Evolutionary conservation across 768 basidiomycete genomes (phyloP).

Genomic region (Mycena vitilis): DNA sequence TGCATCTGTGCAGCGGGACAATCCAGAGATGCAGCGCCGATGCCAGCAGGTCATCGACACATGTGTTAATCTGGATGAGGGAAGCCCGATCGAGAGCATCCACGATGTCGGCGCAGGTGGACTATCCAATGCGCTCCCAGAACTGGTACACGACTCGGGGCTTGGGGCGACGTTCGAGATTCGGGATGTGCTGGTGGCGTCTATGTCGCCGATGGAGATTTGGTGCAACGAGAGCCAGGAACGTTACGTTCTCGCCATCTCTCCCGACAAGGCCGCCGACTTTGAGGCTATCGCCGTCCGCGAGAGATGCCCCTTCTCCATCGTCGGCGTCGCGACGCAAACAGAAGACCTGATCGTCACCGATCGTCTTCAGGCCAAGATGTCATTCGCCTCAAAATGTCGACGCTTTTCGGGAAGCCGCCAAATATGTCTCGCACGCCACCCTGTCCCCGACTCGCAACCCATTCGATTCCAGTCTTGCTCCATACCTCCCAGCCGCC

Average conservation of each 20-base stretch:
- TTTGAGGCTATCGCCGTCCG: constrained; percentile 86
- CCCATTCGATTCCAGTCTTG: constrained; percentile 79
- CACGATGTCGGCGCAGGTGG: constrained; percentile 99
- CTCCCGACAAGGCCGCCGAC: constrained; percentile 64
- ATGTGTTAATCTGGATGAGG: constrained; percentile 69
- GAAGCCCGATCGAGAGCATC: constrained; percentile 92
- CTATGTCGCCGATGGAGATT: constrained; percentile 99
- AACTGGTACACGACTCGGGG: constrained; percentile 94
- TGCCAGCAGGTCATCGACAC: constrained; percentile 98
- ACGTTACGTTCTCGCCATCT: constrained; percentile 94
- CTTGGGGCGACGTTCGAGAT: constrained; percentile 95
- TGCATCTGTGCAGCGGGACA: constrained; percentile 96
- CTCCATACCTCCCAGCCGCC: constrained; percentile 67
- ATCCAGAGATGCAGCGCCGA: constrained; percentile 97
- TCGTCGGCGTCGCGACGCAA: constrained; percentile 89
- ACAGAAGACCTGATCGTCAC: constrained; percentile 90
- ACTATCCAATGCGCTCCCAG: constrained; percentile 95
- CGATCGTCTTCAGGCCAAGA: constrained; percentile 84
- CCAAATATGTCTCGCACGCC: constrained; percentile 84
- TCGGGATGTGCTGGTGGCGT: constrained; percentile 88
- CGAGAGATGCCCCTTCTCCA: constrained; percentile 93
- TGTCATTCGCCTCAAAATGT: constrained; percentile 92
- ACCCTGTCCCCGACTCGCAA: constrained; percentile 53
- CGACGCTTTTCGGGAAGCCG: constrained; percentile 95
- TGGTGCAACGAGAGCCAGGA: constrained; percentile 99